phyloP scores from a whole-genome alignment of 108 stramenopile genomes.

The Nitzschia sp. region DNA sequence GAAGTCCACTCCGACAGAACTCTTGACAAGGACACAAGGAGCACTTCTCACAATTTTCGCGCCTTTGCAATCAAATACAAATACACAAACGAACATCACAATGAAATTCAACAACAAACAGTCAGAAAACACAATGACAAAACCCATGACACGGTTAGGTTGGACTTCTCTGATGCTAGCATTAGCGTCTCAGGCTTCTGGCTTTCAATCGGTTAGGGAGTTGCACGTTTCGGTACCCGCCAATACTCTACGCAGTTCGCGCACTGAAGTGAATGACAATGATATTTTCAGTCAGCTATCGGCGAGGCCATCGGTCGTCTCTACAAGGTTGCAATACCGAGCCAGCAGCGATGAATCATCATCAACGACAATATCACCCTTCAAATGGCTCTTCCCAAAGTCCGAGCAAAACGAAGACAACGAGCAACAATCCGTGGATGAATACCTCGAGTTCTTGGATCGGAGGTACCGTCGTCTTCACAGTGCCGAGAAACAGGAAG shows the following conservation, averaged over 20 bases:
- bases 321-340: slow-evolving; percentile 4
- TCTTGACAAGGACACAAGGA: too few relatives aligned
- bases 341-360: slow-evolving; percentile 8
- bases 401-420: not conserved
- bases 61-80: too few relatives aligned
- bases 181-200: not conserved
- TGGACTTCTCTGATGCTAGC: not conserved
- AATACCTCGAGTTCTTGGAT: slow-evolving; percentile 52
- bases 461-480: slow-evolving; percentile 43
- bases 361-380: not conserved
- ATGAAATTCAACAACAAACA: slow-evolving; percentile 1
- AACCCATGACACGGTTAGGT: not conserved
- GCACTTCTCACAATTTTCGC: too few relatives aligned
- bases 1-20: not conserved
- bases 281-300: not conserved
- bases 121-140: slow-evolving; percentile 1
- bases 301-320: not conserved
- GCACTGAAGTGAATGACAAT: not conserved
- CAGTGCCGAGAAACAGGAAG: slow-evolving; percentile 23
- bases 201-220: not conserved
- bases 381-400: not conserved
- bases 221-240: not conserved
- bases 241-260: not conserved
- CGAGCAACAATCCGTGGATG: slow-evolving; percentile 45
- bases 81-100: not conserved